Base-by-base conservation (phyloP, 352 stramenopile species). In the Phytophthora tubulina region DNA sequence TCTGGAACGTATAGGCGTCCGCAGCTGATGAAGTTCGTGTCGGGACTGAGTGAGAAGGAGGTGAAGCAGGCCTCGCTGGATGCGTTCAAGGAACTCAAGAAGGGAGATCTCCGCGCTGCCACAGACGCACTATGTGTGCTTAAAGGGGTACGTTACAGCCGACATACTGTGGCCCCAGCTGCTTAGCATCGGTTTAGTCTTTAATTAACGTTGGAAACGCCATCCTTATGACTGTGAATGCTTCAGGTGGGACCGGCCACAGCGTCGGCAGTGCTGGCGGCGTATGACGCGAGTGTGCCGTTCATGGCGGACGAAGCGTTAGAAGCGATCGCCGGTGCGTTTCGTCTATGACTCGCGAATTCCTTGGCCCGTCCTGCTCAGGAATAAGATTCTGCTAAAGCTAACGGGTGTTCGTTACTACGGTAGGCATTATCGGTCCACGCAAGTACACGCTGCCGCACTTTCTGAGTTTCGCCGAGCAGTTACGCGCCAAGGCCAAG, bases 251-350 rank as follows among this genome's bases (percentile, higher is more conserved):
- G 88, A n/a, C 88, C 86, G 1, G 88, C 88, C 10, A 95, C 88
- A 1, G 84, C 85, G 35, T 95, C 86, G 1, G 88, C 86, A 14
- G 76, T 95, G 52, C 66, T 95, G 9, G 81, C 88, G 14, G 86
- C 85, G 5, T 92, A 93, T 64, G 83, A 95, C 52, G 65, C 67
- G 7, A 80, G 72, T 2, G 79, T 90, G 14, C 86, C 88, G 17
- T 94, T 95, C 63, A 95, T 95, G 88, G 83, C 75, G 21, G 88
- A 95, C 55, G 88, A 95, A 72, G 88, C 86, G 14, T 73, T 94
- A 21, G 86, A 95, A 33, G 88, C 88, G 1, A 73, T 94, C 38
- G 83, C 86, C 6, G 65, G 83, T 92, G 48, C 52, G 70, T 63
- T 71, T 67, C 66, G 35, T 10, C 30, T 6, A 50, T 6, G 35